A percentile compares a stretch with the other conserved stretches of the same genome.
phyloP scores from a whole-genome alignment of 192 early-diverging fungal species.

The Backusella psychrophila region DNA sequence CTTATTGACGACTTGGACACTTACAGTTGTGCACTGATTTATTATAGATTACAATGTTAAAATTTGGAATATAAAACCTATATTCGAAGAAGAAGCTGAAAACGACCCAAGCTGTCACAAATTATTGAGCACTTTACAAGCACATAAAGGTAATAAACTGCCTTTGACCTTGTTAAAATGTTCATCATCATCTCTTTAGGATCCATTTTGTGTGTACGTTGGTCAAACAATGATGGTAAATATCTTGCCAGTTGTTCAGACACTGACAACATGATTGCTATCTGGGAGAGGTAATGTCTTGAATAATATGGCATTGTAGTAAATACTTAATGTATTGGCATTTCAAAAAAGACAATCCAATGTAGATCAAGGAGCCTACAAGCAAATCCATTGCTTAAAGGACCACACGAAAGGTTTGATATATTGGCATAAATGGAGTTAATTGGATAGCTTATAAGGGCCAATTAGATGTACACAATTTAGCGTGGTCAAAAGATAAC shows the following conservation, averaged over 20 bases:
- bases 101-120: conserved; percentile 46
- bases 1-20: background rate
- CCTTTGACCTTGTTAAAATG: background rate
- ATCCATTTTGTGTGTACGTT: conserved; percentile 85
- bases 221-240: conserved; percentile 66
- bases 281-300: conserved; percentile 66
- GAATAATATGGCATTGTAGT: background rate
- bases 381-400: background rate
- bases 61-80: conserved; percentile 80
- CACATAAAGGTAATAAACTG: conserved; percentile 71
- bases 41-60: conserved; percentile 78
- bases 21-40: background rate
- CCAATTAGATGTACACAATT: conserved; percentile 74
- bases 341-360: background rate
- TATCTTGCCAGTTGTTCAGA: conserved; percentile 91
- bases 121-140: conserved; percentile 76
- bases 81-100: conserved; percentile 51
- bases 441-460: conserved; percentile 33
- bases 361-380: background rate
- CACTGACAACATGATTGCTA: conserved; percentile 81
- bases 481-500: conserved; percentile 91
- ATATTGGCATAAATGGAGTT: conserved; percentile 74
- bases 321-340: background rate
- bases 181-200: conserved; percentile 41
- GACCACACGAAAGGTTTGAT: conserved; percentile 1